Base-by-base conservation (phyloP, 768 basidiomycete genomes). In the Tulasnella sp. region DNA sequence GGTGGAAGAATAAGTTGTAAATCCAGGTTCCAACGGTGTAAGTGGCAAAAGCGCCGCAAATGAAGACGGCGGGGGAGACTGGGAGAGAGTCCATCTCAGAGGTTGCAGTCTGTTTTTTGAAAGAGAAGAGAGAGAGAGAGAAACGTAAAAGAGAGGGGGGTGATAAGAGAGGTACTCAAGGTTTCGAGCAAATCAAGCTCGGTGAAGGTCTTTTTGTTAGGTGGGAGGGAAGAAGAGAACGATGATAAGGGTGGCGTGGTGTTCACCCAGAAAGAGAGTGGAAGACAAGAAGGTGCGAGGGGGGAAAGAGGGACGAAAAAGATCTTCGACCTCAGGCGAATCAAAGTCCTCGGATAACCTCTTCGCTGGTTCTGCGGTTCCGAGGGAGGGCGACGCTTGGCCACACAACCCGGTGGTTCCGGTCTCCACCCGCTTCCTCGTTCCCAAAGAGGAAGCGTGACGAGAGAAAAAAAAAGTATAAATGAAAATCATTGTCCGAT, bases 1-100 rank as follows among this genome's bases (percentile, higher is more conserved):
- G 73, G 54, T 74, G 73, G 52, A 74, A 58, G 49, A 34, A 74
- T 19, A 74, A 52, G 52, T 74, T 74, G 73, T 74, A 74, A 7
- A 58, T 58, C 29, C 73, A 74, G 9, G 49, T 58, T 42, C 49
- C 73, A 37, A 74, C 49, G 31, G 54, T 54, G 19, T 74, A 67
- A 52, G 58, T 67, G 42, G 73, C 17, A 45, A 72, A 36, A 38
- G 49, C 54, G 36, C 49, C 49, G 73, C 45, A 38, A 74, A 74
- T 54, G 29, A 54, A 58, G n/a, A 31, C 49, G 52, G 34, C 39
- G 52, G 52, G 73, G 73, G 69, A 70, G 69, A 70, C 58, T 25
- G 58, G 58, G 31, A 64, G 58, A 34, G 58, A 64, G 31, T 64
- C 58, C 58, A 64, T 64, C 29, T 64, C 54, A 14, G 14, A 58